Evolutionary conservation across 106 monocot species (phyloP).

Genomic region (Dioscorea zingiberensis): DNA sequence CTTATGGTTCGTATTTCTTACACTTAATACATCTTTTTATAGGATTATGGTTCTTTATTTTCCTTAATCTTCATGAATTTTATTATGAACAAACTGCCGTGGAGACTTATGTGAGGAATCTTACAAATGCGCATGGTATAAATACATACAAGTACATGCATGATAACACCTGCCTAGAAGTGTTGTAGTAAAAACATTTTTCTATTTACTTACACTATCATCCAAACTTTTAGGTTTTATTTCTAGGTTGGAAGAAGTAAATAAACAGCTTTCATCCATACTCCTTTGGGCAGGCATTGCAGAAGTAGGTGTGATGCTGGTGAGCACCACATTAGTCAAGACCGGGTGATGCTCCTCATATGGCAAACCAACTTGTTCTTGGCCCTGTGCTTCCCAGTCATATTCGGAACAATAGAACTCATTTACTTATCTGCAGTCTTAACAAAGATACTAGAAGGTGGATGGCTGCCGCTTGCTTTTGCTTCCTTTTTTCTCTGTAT

Average conservation of each 20-base stretch:
- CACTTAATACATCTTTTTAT: not conserved
- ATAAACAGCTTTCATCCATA: not conserved
- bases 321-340: slow-evolving; percentile 78
- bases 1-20: slow-evolving; percentile 53
- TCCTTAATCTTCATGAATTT: not conserved
- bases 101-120: too few species aligned
- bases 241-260: not conserved
- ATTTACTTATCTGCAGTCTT: slow-evolving; percentile 78
- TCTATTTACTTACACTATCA: too few species aligned
- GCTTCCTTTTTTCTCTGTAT: slow-evolving; percentile 55
- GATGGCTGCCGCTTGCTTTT: slow-evolving; percentile 84
- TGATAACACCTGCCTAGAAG: too few species aligned
- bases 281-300: slow-evolving; percentile 53
- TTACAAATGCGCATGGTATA: too few species aligned
- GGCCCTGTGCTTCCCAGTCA: slow-evolving; percentile 55
- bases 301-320: slow-evolving; percentile 86
- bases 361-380: slow-evolving; percentile 81
- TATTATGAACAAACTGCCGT: too few species aligned
- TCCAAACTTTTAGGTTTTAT: not conserved
- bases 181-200: too few species aligned
- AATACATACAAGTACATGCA: too few species aligned
- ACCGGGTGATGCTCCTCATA: slow-evolving; percentile 89
- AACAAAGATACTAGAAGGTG: slow-evolving; percentile 66
- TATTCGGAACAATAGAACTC: slow-evolving; percentile 70
- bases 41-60: not conserved